Conservation (phyloP, 768 basidiomycete genomes). For the Holtermanniella nyarrowii region DNA sequence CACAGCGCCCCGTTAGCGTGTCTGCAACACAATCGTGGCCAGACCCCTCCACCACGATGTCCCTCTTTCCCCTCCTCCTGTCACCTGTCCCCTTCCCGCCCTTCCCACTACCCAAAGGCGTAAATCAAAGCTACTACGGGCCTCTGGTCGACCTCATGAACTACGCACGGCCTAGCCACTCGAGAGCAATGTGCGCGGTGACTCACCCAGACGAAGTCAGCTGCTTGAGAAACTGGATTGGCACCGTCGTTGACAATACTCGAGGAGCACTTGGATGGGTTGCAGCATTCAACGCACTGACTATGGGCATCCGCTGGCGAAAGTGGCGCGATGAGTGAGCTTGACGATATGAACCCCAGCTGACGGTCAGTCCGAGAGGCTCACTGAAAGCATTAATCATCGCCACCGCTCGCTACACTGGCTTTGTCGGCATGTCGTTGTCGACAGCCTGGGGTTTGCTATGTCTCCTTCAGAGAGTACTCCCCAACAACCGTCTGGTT, state of each 20-base stretch:
- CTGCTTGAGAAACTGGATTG: not conserved
- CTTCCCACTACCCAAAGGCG: too few relatives aligned
- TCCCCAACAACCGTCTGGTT: not conserved
- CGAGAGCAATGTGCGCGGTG: not conserved
- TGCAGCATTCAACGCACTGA: not conserved
- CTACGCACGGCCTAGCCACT: not conserved
- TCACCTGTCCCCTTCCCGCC: not conserved
- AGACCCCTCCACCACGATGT: not conserved
- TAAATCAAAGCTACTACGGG: not conserved
- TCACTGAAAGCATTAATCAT: not conserved
- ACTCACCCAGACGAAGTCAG: not conserved
- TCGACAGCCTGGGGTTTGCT: not conserved
- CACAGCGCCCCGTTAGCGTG: too few relatives aligned
- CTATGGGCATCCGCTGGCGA: not conserved
- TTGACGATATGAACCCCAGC: not conserved
- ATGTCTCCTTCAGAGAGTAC: not conserved
- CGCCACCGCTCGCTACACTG: not conserved
- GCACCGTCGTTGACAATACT: not conserved
- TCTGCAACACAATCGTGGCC: not conserved
- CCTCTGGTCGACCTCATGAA: not conserved
- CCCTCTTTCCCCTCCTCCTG: not conserved
- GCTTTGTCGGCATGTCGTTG: not conserved
- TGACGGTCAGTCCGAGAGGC: not conserved
- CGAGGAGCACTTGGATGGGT: not conserved
- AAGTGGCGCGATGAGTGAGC: not conserved